Base-by-base conservation (phyloP, 2,329 filamentous ascomycete genomes). In the Colletotrichum graminicola region DNA sequence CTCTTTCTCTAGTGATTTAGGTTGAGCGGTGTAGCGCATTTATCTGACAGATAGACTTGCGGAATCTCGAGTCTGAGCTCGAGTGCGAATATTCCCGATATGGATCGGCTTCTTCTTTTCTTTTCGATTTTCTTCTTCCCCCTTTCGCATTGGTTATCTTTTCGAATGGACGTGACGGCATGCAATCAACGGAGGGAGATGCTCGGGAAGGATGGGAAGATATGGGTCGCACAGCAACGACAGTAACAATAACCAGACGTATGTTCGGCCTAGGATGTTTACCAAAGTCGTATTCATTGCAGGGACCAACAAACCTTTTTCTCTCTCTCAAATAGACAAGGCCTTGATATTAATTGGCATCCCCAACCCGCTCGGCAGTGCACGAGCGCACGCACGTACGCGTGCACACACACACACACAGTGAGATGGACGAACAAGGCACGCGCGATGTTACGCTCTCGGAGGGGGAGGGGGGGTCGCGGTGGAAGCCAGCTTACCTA, bases 371-470 rank as follows among this genome's bases (percentile, higher is more conserved):
- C 23, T 54, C 54, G 65, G 45, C 65, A 63, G 65, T 59, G 68
- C 65, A 49, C 10, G 18, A n/a, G 11, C 21, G 45, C 8, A 23
- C n/a, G 45, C 45, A 45, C 21, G 21, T 3, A n/a, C 41, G 18
- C 41, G 6, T 18, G 39, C 16, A 41, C 55, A 26, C 54, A 21
- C 21, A 23, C 45, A 34, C 34, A 34, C 34, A 34, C 6, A 32
- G 8, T 26, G 45, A 23, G 12, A 52, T 21, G 21, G 34, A 57
- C 26, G 12, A 11, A 51, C 47, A 12, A 47, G 11, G 12, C 45
- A 32, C 23, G 67, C 64, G 51, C 64, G 43, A 71, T 26, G n/a
- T 56, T 29, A 62, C 43, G 26, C 18, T 62, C 26, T 45, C 10
- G 54, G 52, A n/a, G 36, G 23, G 41, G 21, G 4, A 10, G 10